phyloP scores from a whole-genome alignment of 148 eudicot species.

The Polygonum aviculare region DNA sequence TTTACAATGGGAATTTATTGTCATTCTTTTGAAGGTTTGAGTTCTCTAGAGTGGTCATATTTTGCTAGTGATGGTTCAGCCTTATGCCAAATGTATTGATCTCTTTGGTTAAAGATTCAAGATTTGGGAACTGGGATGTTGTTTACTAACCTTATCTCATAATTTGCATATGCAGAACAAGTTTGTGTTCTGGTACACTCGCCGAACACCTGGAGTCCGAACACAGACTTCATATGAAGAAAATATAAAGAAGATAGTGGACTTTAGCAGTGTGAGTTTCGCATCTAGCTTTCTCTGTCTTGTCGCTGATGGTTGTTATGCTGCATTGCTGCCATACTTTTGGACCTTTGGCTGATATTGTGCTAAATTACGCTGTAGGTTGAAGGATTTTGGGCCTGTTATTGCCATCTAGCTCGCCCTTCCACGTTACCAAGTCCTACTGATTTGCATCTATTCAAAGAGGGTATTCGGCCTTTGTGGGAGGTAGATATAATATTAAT shows the following conservation, averaged over 20 bases:
- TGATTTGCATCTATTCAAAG: slow-evolving; percentile 97
- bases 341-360: background rate
- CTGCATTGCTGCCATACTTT: background rate
- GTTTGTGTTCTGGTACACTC: slow-evolving; percentile 92
- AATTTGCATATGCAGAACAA: slow-evolving; percentile 45
- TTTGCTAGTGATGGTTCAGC: background rate
- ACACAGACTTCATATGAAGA: slow-evolving; percentile 85
- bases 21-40: background rate
- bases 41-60: background rate
- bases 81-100: background rate
- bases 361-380: slow-evolving; percentile 34
- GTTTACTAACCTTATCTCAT: background rate
- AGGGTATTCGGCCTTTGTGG: slow-evolving; percentile 96
- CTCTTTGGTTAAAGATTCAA: background rate
- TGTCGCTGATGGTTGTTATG: background rate
- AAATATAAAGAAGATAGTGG: slow-evolving; percentile 77
- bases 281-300: background rate
- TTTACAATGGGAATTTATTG: background rate
- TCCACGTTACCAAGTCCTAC: slow-evolving; percentile 83
- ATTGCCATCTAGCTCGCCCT: slow-evolving; percentile 90
- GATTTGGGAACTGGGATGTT: background rate
- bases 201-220: slow-evolving; percentile 72
- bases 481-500: slow-evolving; percentile 45
- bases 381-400: slow-evolving; percentile 95
- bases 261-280: slow-evolving; percentile 68